phyloP scores from a whole-genome alignment of 179 eudicot species.

The Gypsophila paniculata region DNA sequence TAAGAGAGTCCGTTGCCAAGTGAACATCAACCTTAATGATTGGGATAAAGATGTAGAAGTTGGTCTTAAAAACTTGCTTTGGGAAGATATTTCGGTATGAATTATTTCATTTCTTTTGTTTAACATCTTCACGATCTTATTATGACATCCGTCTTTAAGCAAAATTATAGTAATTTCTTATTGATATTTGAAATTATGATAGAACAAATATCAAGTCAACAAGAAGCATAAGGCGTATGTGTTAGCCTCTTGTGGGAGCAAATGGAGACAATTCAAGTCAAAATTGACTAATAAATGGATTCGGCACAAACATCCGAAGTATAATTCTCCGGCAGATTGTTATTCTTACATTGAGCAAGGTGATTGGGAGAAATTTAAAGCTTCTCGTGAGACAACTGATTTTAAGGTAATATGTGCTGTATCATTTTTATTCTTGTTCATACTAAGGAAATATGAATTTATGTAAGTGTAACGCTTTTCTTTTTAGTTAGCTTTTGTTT shows the following conservation, averaged over 20 bases:
- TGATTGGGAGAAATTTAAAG: background rate
- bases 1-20: conserved; percentile 1
- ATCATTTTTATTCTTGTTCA: too few species aligned
- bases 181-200: background rate
- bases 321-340: background rate
- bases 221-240: background rate
- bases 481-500: too few species aligned
- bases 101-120: background rate
- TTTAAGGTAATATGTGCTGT: background rate
- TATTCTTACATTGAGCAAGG: background rate
- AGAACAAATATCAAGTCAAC: background rate
- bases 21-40: background rate
- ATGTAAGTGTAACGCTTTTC: too few species aligned
- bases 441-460: too few species aligned
- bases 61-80: background rate
- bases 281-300: background rate
- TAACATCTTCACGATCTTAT: background rate
- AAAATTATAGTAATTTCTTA: background rate
- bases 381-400: background rate
- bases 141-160: background rate
- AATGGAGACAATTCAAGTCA: too few species aligned
- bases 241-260: background rate
- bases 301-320: conserved; percentile 3
- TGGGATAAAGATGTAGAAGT: background rate
- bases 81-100: background rate